A percentile compares a stretch with the other conserved stretches of the same genome.
Evolutionary conservation across 2,329 filamentous ascomycete genomes (phyloP).

Genomic region (Neonectria ditissima): DNA sequence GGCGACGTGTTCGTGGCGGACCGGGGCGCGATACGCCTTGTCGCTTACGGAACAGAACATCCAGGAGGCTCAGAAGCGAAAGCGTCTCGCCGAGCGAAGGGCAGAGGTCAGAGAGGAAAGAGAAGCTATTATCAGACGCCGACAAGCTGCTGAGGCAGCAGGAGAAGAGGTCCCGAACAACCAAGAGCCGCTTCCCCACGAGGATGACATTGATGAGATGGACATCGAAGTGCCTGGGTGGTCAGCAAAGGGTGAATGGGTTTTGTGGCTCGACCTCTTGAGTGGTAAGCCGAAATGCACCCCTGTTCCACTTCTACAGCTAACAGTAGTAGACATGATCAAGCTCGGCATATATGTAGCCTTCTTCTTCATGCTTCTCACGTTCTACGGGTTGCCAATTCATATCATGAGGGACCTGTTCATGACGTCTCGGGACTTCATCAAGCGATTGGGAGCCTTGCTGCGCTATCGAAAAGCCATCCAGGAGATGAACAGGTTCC

Average conservation of each 20-base stretch:
- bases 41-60: slow-evolving; percentile 83
- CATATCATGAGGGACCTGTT: slow-evolving; percentile 97
- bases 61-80: slow-evolving; percentile 77
- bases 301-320: slow-evolving; percentile 27
- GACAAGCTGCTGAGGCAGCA: slow-evolving; percentile 61
- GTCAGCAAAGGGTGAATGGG: slow-evolving; percentile 94
- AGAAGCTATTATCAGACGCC: slow-evolving; percentile 62
- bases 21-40: slow-evolving; percentile 80
- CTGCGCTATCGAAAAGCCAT: slow-evolving; percentile 92
- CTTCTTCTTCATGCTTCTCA: slow-evolving; percentile 93
- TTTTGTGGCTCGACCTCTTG: slow-evolving; percentile 87
- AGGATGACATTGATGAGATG: slow-evolving; percentile 88
- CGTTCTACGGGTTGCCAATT: slow-evolving; percentile 94
- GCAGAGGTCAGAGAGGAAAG: slow-evolving; percentile 73
- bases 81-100: slow-evolving; percentile 75
- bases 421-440: slow-evolving; percentile 91
- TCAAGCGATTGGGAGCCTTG: slow-evolving; percentile 89
- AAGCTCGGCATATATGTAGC: slow-evolving; percentile 90
- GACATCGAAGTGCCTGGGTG: slow-evolving; percentile 96
- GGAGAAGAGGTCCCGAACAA: slow-evolving; percentile 68
- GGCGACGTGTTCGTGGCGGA: slow-evolving; percentile 82
- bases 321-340: slow-evolving; percentile 75
- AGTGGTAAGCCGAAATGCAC: slow-evolving; percentile 68
- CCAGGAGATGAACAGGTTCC: slow-evolving; percentile 93
- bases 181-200: slow-evolving; percentile 67